Conservation (phyloP, 495 filamentous ascomycete genomes). For the Neurospora intermedia region DNA sequence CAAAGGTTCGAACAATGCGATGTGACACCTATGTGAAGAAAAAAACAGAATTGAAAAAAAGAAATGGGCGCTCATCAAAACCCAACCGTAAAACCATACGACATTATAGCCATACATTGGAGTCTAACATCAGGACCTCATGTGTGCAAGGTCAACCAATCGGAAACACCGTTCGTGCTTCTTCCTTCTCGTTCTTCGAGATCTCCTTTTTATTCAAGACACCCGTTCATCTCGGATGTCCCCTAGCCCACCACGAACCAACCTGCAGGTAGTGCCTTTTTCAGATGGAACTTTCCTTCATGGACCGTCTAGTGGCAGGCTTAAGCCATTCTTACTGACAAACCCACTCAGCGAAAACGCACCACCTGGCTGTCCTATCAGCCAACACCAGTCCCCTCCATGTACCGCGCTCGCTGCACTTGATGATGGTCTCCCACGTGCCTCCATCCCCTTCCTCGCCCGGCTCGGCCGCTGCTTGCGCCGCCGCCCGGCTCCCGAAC, state of each 20-base stretch:
- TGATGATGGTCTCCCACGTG: conserved; percentile 95
- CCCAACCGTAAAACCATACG: not conserved
- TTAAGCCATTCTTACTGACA: conserved; percentile 25
- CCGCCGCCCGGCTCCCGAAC: conserved; percentile 30
- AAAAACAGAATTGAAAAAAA: not conserved
- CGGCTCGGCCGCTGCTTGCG: conserved; percentile 28
- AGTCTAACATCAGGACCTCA: not conserved
- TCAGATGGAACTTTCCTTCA: not conserved
- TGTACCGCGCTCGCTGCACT: conserved; percentile 80
- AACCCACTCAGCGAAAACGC: conserved; percentile 96
- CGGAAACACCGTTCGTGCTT: not conserved
- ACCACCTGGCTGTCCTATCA: conserved; percentile 92
- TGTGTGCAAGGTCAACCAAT: not conserved
- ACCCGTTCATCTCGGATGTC: not conserved
- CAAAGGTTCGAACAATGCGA: not conserved
- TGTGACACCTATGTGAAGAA: not conserved
- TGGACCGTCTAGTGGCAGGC: not conserved
- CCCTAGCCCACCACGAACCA: not conserved
- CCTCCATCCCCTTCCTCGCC: conserved; percentile 63
- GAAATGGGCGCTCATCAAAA: not conserved
- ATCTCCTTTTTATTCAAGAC: not conserved
- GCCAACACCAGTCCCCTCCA: conserved; percentile 93
- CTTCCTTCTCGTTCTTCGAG: not conserved
- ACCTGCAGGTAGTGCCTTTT: not conserved
- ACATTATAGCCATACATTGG: not conserved